Evolutionary conservation across 2,329 filamentous ascomycete species (phyloP), one percentile per base, ranked within the genome.

Genomic region (Epichloe sibirici): DNA sequence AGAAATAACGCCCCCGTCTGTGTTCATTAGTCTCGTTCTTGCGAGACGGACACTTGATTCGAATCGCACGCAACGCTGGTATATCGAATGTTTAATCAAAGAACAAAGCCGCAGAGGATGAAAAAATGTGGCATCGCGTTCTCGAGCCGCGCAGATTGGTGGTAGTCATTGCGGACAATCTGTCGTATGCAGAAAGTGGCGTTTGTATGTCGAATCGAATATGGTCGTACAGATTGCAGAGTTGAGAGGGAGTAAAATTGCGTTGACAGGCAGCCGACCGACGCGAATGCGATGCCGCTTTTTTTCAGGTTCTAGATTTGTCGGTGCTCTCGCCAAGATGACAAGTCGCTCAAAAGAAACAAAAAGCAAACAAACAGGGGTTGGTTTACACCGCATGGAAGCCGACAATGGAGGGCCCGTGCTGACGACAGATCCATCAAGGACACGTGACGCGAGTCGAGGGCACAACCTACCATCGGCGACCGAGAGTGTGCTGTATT

Each of bases 401-500:
- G 57, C 60, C 63, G 62, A 68, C 64, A 63, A 66, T 62, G 66
- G 65, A 62, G 64, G 15, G 8, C 55, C 58, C 60, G 62, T 59
- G 63, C 21, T 58, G 58, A 58, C 62, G 64, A 61, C 61, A 61
- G 56, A 63, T 55, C 59, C 57, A 44, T 59, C 56, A 61, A 58
- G 66, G 65, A 65, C 67, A 64, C 65, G 61, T 63, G 61, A 62
- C 39, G 48, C 52, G 39, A 52, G 54, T 57, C 55, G 53, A 49
- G 53, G 17, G 43, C 53, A 39, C 51, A 43, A 50, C 54, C 68
- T 81, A 81, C 78, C 78, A 82, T 58, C 76, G 74, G 57, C 75
- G 71, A 53, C 68, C 69, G 57, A 79, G 70, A 51, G 68, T 61
- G 62, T 79, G 76, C 64, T 79, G 78, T 74, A 83, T 77, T 66